Evolutionary conservation across 306 rosid species (phyloP), one percentile per base, ranked within the genome.

Genomic region (Corylus americana): DNA sequence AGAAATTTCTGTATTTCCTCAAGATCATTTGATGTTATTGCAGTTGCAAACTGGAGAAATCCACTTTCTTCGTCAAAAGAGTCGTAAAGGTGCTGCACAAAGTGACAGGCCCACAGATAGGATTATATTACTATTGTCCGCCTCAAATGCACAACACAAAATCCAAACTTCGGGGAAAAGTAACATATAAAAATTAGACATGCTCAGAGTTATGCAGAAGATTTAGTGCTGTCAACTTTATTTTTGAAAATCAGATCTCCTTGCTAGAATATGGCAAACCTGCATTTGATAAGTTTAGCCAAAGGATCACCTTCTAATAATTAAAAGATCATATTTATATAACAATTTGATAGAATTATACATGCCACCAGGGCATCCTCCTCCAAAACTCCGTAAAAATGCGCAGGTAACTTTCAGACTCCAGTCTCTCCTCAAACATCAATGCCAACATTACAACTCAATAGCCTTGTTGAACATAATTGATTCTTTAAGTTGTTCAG

Each of bases 1-100:
- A 93, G 97, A 88, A 95, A 95, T 25, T 79, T 89, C 58, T 95
- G 99, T 86, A 95, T 88, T 85, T 92, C 99, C 80, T 93, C 99
- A 22, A 95, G 83, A 86, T 95, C 96, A 71, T 83, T 95, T 79
- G 99, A 91, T 72, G 87, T 93, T 85, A 91, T 87, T 86, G 98
- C 78, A 13, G 97, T 90, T 50, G 99, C 99, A 87, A 91, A 93
- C 87, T 91, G 93, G 82, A 95, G 67, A 84, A 82, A 72, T 66
- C 98, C 98, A 83, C 86, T 18, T 81, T 95, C 94, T 88, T 94
- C 96, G 71, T 58, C 86, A 69, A 93, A 93, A 73, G 98, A 91
- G 77, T 89, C 85, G 57, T 93, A 92, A 59, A 93, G 99, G 77
- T 85, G 83, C 99, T 95, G 89, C 85, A 83, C 35, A 71, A 71